Base-by-base conservation (phyloP, 805 yeast genomes). In the Gaillardinia entomophila region DNA sequence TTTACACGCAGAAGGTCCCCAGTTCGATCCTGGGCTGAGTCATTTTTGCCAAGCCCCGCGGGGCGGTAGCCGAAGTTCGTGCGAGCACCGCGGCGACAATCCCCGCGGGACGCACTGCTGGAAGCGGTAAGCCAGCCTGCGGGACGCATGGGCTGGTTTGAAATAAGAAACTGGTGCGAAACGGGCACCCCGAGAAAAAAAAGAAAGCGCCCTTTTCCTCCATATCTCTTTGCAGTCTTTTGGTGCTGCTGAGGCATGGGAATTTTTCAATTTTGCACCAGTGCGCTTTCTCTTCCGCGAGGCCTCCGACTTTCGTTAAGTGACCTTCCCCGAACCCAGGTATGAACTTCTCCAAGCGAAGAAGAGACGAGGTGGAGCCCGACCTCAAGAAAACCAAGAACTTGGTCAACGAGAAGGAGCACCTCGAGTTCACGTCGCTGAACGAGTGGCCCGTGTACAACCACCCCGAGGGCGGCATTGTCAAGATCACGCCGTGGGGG, bases 401-500 rank as follows among this genome's bases (percentile, higher is more conserved):
- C 26, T 32, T 37, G 14, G 33, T 49, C 5, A 45, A 46, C 14
- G 47, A 42, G 12, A 39, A 37, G 30, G 48, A 46, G 26, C 38
- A 42, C 12, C 42, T 36, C 10, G 6, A 19, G 6, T 6, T 19
- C 6, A 19, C 22, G 10, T 6, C 8, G 6, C 10, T 36, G 12
- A 55, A 62, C 25, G 78, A 74, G 35, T 75, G 74, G 67, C 78
- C 82, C 11, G 60, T 68, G 35, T 76, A 71, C 42, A 63, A 64
- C 32, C 82, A 75, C 41, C 82, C 82, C 2, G 75, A 75, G 10
- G 82, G 82, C 7, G 82, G 82, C 0, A 62, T 62, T 19, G 71
- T 76, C 29, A 77, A 75, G 48, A 71, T 76, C 35, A 75, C 82
- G 1, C 82, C 82, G 16, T 67, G 78, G 59, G 82, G 82, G n/a